Conservation (phyloP, 2,329 filamentous ascomycete species). For the Aspergillus felis region DNA sequence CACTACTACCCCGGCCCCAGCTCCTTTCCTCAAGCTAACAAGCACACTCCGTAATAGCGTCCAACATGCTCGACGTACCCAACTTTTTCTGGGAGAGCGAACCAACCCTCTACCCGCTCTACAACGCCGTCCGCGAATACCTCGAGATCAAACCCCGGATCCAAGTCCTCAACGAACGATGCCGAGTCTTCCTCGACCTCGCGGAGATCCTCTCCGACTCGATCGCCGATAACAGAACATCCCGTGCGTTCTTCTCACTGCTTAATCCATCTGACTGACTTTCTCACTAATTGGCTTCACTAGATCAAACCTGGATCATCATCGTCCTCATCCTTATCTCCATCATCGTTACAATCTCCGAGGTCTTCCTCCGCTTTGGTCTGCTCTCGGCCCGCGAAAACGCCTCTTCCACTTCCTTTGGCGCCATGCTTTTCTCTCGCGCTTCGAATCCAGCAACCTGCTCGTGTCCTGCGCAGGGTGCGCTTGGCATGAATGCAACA, state of each 20-base stretch:
- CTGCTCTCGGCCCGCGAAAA: constrained; percentile 52
- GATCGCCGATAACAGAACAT: constrained; percentile 93
- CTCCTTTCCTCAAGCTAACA: constrained; percentile 13
- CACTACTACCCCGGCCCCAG: not conserved
- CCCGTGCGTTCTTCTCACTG: constrained; percentile 43
- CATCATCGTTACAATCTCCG: constrained; percentile 84
- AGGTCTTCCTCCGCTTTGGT: constrained; percentile 81
- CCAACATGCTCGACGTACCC: constrained; percentile 91
- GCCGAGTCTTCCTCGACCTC: constrained; percentile 91
- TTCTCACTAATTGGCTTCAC: constrained; percentile 3
- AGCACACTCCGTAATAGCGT: constrained; percentile 53
- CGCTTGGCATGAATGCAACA: not conserved
- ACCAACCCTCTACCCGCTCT: constrained; percentile 89
- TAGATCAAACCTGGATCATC: constrained; percentile 91
- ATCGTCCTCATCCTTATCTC: constrained; percentile 89
- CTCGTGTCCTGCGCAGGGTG: constrained; percentile 6
- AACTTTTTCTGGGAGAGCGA: constrained; percentile 99
- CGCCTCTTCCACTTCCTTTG: constrained; percentile 12
- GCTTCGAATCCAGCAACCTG: constrained; percentile 5
- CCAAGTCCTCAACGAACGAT: constrained; percentile 94
- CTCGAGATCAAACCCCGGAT: constrained; percentile 95
- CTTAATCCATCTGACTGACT: not conserved
- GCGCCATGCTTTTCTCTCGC: constrained; percentile 14
- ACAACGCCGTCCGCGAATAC: constrained; percentile 91
- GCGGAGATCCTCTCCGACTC: constrained; percentile 91